These are phyloP conservation scores for Tolypocladium guangdongense DNA, from an alignment of 2,329 filamentous ascomycete species.

Conservation along the genomic window DNA sequence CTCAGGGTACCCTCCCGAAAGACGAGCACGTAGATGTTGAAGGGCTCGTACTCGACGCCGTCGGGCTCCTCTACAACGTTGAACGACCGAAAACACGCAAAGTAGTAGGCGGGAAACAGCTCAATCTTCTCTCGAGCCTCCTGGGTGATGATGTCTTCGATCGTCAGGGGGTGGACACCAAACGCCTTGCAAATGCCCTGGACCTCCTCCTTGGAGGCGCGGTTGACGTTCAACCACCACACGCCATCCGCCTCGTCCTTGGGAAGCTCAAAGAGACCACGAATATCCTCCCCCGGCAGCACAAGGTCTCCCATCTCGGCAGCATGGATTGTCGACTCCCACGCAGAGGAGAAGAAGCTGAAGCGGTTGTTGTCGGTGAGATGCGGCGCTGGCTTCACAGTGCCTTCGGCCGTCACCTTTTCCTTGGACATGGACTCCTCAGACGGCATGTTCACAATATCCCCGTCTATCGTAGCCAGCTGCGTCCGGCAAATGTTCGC, in stretches of 20 bases:
- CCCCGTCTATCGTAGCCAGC: slow-evolving; percentile 42
- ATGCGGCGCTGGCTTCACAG: slow-evolving; percentile 25
- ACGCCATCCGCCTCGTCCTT: slow-evolving; percentile 62
- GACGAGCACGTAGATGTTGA: slow-evolving; percentile 94
- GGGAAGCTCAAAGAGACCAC: slow-evolving; percentile 67
- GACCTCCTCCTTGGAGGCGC: slow-evolving; percentile 80
- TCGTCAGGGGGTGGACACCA: slow-evolving; percentile 87
- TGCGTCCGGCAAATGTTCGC: slow-evolving; percentile 18
- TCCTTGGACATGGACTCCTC: slow-evolving; percentile 33
- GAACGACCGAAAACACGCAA: slow-evolving; percentile 94
- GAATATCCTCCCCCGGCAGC: slow-evolving; percentile 79
- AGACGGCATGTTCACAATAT: slow-evolving; percentile 43
- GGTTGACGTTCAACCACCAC: slow-evolving; percentile 98
- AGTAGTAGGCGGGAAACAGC: slow-evolving; percentile 95
- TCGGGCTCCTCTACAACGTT: slow-evolving; percentile 65
- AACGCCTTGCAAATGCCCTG: slow-evolving; percentile 86
- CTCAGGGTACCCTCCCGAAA: slow-evolving; percentile 92
- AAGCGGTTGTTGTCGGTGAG: slow-evolving; percentile 65
- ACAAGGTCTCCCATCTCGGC: slow-evolving; percentile 80
- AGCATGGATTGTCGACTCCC: slow-evolving; percentile 87
- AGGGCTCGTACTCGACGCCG: slow-evolving; percentile 78
- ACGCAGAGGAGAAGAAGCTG: slow-evolving; percentile 93
- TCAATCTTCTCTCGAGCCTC: slow-evolving; percentile 98
- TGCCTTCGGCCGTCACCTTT: slow-evolving; percentile 28
- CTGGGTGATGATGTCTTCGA: slow-evolving; percentile 91